Conservation (phyloP, 768 basidiomycete genomes). For the Lactarius hengduanensis region DNA sequence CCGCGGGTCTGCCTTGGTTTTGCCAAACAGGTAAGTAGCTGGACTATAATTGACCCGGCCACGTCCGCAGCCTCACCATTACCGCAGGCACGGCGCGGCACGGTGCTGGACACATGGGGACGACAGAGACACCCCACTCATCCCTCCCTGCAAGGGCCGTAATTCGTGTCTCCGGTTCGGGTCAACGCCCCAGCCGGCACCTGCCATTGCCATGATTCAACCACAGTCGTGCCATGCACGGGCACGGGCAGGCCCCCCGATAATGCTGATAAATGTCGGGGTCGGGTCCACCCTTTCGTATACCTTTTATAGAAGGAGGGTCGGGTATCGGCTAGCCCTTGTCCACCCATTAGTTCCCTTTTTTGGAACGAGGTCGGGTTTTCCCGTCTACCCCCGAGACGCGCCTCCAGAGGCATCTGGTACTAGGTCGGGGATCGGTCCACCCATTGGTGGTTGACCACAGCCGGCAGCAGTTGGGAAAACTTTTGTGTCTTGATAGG, state of each 20-base stretch:
- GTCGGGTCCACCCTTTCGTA: too few relatives aligned
- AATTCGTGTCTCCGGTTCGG: neutral
- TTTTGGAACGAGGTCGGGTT: too few relatives aligned
- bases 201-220: neutral
- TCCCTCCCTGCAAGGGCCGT: neutral
- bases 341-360: too few relatives aligned
- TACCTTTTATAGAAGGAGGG: too few relatives aligned
- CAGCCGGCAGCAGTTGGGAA: too few relatives aligned
- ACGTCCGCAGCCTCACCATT: neutral
- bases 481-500: too few relatives aligned
- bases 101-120: neutral
- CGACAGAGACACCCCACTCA: neutral
- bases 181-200: neutral
- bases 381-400: too few relatives aligned
- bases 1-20: neutral
- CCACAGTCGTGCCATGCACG: neutral
- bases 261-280: too few relatives aligned
- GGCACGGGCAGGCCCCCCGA: constrained; percentile 1
- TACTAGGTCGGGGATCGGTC: too few relatives aligned
- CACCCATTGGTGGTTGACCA: too few relatives aligned
- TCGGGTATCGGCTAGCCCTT: too few relatives aligned
- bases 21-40: neutral
- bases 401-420: too few relatives aligned
- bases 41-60: constrained; percentile 1
- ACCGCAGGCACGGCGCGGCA: neutral